A percentile compares a stretch with the other conserved stretches of the same genome.
Evolutionary conservation across 768 basidiomycete species (phyloP).

Genomic region (Mycena haematopus): DNA sequence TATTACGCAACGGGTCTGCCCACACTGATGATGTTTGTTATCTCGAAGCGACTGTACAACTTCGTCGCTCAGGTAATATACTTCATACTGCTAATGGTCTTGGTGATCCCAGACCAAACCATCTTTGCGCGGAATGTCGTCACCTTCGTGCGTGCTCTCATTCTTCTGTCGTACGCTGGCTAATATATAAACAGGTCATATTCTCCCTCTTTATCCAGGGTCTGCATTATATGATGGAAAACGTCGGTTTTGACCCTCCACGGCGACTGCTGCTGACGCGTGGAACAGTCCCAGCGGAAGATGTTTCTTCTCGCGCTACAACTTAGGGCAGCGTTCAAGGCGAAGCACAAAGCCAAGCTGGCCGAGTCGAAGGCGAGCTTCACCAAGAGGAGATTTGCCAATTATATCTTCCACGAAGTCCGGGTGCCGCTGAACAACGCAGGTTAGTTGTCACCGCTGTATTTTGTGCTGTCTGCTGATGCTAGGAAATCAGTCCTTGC

Average conservation of each 20-base stretch:
- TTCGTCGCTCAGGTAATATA: conserved; percentile 27
- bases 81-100: conserved; percentile 29
- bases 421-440: conserved; percentile 61
- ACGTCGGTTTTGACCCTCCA: conserved; percentile 8
- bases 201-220: conserved; percentile 34
- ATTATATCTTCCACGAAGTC: conserved; percentile 56
- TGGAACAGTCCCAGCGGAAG: conserved; percentile 38
- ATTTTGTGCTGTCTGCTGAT: neutral
- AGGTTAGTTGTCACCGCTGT: conserved; percentile 21
- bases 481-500: conserved; percentile 39
- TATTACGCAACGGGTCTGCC: conserved; percentile 36
- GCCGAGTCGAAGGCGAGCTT: conserved; percentile 40
- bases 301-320: conserved; percentile 47
- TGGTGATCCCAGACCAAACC: conserved; percentile 33
- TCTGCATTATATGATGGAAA: conserved; percentile 36
- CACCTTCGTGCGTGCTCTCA: conserved; percentile 37
- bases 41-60: conserved; percentile 34
- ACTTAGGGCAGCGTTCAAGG: conserved; percentile 29
- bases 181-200: conserved; percentile 16
- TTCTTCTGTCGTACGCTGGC: conserved; percentile 40
- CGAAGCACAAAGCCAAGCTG: conserved; percentile 45
- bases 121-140: conserved; percentile 35
- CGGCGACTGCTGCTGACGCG: neutral
- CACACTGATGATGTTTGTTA: conserved; percentile 34
- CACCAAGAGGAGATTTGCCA: conserved; percentile 48